Evolutionary conservation across 176 grass and related monocot genomes (phyloP).

Genomic region (Aechmea fasciata): DNA sequence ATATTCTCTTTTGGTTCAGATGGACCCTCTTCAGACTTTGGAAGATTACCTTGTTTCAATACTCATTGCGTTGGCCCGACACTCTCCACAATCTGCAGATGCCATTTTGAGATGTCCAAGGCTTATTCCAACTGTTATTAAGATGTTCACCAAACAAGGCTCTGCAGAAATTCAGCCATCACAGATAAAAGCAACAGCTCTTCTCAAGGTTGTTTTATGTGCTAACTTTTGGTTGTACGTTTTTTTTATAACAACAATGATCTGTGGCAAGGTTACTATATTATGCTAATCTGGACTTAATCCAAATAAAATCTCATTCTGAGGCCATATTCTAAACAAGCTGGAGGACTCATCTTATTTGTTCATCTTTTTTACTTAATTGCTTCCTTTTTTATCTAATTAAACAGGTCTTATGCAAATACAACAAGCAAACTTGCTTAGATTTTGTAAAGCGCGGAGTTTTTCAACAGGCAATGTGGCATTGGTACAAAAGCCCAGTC

Average conservation of each 20-base stretch:
- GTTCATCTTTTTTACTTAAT: no score
- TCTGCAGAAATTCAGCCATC: slow-evolving; percentile 39
- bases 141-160: slow-evolving; percentile 53
- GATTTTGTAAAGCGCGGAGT: slow-evolving; percentile 69
- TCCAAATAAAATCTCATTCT: not conserved
- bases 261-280: no score
- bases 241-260: no score
- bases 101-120: slow-evolving; percentile 69
- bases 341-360: no score
- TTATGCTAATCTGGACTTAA: no score
- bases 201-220: slow-evolving; percentile 60
- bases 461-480: slow-evolving; percentile 75
- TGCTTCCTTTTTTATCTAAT: not conserved
- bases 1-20: slow-evolving; percentile 40
- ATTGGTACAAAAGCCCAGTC: slow-evolving; percentile 56
- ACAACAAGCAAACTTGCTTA: slow-evolving; percentile 68
- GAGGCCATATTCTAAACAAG: no score
- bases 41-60: slow-evolving; percentile 79
- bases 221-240: not conserved
- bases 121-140: slow-evolving; percentile 60
- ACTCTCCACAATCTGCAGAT: slow-evolving; percentile 71
- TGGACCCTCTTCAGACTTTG: slow-evolving; percentile 53
- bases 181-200: slow-evolving; percentile 54
- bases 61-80: slow-evolving; percentile 80
- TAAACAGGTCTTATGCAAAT: slow-evolving; percentile 66